Base-by-base conservation (phyloP, 106 monocot species). In the Iris macrosiphon region DNA sequence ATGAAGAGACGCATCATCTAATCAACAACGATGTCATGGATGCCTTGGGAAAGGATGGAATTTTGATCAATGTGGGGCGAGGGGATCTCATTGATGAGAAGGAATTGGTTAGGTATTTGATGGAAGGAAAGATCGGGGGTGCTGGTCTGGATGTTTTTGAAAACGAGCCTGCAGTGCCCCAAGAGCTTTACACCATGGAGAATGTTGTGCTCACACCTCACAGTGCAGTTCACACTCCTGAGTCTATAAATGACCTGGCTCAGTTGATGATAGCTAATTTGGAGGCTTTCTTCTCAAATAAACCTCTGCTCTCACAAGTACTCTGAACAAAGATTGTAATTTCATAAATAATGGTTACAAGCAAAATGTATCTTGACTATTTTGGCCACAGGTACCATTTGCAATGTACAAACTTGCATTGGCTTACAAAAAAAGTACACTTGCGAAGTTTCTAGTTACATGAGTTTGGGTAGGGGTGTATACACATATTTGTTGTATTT, bases 81-180 rank as follows among this genome's bases (percentile, higher is more conserved):
- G 80, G 75, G 23, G 66, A 62, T 0, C 26, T 71, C 0, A 17
- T 81, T 12, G 80, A 81, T 29, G 75, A 81, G 37, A 21, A 52
- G n/a, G 80, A 71, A 30, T 26, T 81, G 7, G 66, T 75, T 7
- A 61, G 52, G 12, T 31, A 37, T 24, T 46, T 81, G 62, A 52
- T 34, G 51, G 37, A 71, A 31, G 71, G 78, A 23, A 64, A 68
- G 52, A 57, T 87, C 21, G 75, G 61, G 11, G 87, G 87, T 28
- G 78, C 77, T 37, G 87, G 78, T 20, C 78, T 87, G 16, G 82
- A 87, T 75, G 87, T 87, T 21, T 87, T 68, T 42, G 81, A 87
- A 52, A 40, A 72, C 13, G 82, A 87, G 18, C 87, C 82, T 2
- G 2, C 8, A 7, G 69, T 82, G 7, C 72, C 82, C 5, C 15